A percentile compares a stretch with the other conserved stretches of the same genome.
Evolutionary conservation across 2,329 filamentous ascomycete genomes (phyloP).

Genomic region (Dactylonectria macrodidyma): DNA sequence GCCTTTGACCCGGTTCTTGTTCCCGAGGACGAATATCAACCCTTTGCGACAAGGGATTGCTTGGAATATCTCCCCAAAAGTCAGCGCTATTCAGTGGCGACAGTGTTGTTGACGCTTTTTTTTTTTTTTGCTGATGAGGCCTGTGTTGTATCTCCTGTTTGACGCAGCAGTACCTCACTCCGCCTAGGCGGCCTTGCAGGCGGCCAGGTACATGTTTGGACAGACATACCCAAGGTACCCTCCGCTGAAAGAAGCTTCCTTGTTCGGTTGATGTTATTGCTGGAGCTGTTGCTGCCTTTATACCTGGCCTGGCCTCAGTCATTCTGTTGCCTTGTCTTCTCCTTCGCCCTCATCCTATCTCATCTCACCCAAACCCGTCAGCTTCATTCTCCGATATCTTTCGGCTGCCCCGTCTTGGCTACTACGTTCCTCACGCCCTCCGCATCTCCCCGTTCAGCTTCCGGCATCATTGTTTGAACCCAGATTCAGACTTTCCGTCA

Average conservation of each 20-base stretch:
- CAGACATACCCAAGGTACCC: constrained; percentile 10
- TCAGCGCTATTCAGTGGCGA: not conserved
- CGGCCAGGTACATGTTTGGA: constrained; percentile 19
- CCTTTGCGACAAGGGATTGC: constrained; percentile 8
- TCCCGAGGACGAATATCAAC: constrained; percentile 16
- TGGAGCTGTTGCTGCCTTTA: constrained; percentile 32
- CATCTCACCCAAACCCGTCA: constrained; percentile 18
- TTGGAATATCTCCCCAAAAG: constrained; percentile 1
- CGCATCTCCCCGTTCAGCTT: not conserved
- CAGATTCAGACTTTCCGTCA: constrained; percentile 4
- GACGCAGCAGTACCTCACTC: constrained; percentile 19
- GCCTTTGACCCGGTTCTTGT: constrained; percentile 2
- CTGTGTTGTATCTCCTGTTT: constrained; percentile 21
- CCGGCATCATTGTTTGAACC: not conserved
- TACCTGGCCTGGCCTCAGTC: constrained; percentile 25
- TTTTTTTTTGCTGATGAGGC: constrained; percentile 2
- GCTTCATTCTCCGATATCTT: constrained; percentile 4
- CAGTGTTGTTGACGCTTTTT: not conserved
- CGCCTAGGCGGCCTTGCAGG: constrained; percentile 18
- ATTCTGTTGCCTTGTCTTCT: constrained; percentile 17
- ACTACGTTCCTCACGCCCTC: not conserved
- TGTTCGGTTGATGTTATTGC: constrained; percentile 23
- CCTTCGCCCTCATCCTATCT: constrained; percentile 25
- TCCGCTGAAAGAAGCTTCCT: constrained; percentile 29
- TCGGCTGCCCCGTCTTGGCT: not conserved